Conservation (phyloP, 306 rosid genomes). For the Glycine soja region DNA sequence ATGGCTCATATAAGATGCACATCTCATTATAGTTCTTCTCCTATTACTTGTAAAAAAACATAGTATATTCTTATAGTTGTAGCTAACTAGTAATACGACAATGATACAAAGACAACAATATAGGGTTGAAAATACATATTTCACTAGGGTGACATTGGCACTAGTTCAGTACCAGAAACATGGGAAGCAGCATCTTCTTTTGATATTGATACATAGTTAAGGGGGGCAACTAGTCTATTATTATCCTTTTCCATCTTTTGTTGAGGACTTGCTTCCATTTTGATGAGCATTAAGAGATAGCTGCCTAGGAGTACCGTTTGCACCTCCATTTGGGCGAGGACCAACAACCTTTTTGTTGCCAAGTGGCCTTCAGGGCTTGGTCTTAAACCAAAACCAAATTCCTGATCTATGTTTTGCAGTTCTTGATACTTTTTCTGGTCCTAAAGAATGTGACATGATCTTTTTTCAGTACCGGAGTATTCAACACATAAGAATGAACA, state of each 20-base stretch:
- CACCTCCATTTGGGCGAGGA: constrained; percentile 77
- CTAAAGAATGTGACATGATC: constrained; percentile 52
- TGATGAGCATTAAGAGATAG: constrained; percentile 80
- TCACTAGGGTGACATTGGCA: constrained; percentile 68
- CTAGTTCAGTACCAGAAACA: constrained; percentile 70
- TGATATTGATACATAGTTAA: constrained; percentile 70
- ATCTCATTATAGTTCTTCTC: constrained; percentile 51
- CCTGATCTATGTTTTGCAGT: constrained; percentile 77
- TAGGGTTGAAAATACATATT: constrained; percentile 42
- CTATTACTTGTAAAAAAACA: constrained; percentile 49
- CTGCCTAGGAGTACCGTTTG: constrained; percentile 83
- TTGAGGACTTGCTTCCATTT: constrained; percentile 71
- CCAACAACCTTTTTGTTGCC: constrained; percentile 83
- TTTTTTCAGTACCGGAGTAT: constrained; percentile 4
- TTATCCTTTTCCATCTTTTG: constrained; percentile 75
- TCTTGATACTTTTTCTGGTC: constrained; percentile 86
- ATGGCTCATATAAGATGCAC: constrained; percentile 55
- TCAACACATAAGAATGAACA: background rate
- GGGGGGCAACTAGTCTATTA: constrained; percentile 69
- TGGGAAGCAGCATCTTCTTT: constrained; percentile 85
- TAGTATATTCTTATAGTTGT: constrained; percentile 59
- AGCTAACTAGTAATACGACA: constrained; percentile 52
- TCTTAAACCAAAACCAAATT: constrained; percentile 61
- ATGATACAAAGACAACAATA: constrained; percentile 51
- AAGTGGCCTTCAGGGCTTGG: constrained; percentile 77